These are phyloP conservation scores for Arctium lappa DNA, from an alignment of 129 eudicot species.

Conservation along the genomic window DNA sequence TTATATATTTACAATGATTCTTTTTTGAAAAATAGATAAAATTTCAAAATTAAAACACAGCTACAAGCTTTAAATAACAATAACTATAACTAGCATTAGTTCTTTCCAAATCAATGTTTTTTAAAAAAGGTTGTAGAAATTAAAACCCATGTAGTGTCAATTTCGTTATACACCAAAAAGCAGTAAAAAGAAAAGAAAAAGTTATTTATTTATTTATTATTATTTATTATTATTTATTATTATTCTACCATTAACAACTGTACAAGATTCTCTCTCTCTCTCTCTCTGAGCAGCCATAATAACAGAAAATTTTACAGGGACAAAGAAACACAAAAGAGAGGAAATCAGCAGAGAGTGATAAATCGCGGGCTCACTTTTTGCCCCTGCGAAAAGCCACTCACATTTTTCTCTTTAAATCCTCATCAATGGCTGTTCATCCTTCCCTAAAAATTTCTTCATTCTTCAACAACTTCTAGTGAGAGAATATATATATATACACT, in stretches of 20 bases:
- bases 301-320: slow-evolving; percentile 38
- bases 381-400: slow-evolving; percentile 34
- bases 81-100: neutral
- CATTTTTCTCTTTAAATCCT: slow-evolving; percentile 35
- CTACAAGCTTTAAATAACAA: too few species aligned
- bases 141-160: slow-evolving; percentile 20
- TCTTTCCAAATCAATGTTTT: neutral
- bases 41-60: too few species aligned
- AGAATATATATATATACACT: neutral
- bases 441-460: slow-evolving; percentile 10
- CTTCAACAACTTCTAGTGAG: slow-evolving; percentile 14
- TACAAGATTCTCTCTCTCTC: slow-evolving; percentile 39
- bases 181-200: slow-evolving; percentile 19
- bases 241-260: slow-evolving; percentile 31
- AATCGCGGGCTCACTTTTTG: slow-evolving; percentile 23
- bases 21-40: too few species aligned
- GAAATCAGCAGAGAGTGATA: slow-evolving; percentile 25
- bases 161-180: slow-evolving; percentile 17
- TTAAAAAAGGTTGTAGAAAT: neutral
- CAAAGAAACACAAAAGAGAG: slow-evolving; percentile 35
- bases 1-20: too few species aligned
- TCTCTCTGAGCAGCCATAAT: slow-evolving; percentile 34
- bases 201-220: too few species aligned
- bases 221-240: neutral
- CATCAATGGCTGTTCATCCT: slow-evolving; percentile 23